A percentile compares a stretch with the other conserved stretches of the same genome.
Evolutionary conservation across 2,329 filamentous ascomycete species (phyloP).

Genomic region (Fonsecaea pugnacius): DNA sequence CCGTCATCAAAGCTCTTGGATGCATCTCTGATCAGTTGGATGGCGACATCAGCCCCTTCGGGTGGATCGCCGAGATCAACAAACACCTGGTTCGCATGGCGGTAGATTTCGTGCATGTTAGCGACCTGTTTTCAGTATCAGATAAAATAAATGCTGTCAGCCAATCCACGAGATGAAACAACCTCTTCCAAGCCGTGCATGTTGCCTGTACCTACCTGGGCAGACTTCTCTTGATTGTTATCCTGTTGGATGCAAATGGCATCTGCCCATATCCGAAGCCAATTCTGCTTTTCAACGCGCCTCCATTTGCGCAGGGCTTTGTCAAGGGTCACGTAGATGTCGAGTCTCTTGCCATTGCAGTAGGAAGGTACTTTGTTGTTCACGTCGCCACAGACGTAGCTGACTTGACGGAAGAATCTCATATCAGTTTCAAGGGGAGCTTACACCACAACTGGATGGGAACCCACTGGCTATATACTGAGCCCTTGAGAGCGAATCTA

Average conservation of each 20-base stretch:
- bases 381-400: background rate
- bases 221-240: background rate
- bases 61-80: background rate
- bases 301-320: conserved; percentile 4
- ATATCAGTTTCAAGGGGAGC: background rate
- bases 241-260: background rate
- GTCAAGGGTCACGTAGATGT: background rate
- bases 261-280: conserved; percentile 1
- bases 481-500: background rate
- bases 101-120: conserved; percentile 4
- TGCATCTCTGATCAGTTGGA: background rate
- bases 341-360: conserved; percentile 3
- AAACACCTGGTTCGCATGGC: background rate
- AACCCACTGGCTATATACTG: background rate
- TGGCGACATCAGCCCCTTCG: background rate
- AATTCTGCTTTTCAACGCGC: background rate
- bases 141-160: background rate
- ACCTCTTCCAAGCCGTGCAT: background rate
- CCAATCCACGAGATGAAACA: background rate
- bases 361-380: background rate
- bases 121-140: background rate
- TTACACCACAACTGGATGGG: background rate
- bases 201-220: background rate
- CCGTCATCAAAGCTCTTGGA: background rate
- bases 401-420: background rate